Conservation (phyloP, 1,284 basidiomycete genomes). For the Leccinum angustisporum region DNA sequence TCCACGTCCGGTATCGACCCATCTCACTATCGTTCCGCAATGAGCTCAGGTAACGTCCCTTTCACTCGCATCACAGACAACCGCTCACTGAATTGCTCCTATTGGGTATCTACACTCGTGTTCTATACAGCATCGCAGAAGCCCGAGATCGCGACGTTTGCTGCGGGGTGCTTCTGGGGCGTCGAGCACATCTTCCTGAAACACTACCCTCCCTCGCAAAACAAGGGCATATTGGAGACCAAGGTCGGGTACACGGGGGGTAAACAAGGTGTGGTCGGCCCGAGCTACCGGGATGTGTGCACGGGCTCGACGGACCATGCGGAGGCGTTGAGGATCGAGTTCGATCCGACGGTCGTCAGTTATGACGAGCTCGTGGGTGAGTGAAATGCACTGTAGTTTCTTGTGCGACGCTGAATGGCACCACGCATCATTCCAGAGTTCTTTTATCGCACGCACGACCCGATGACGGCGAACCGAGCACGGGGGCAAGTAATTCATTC, state of each 20-base stretch:
- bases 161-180: slow-evolving; percentile 83
- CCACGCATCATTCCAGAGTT: slow-evolving; percentile 56
- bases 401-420: too few relatives aligned
- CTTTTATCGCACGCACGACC: slow-evolving; percentile 94
- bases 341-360: slow-evolving; percentile 74
- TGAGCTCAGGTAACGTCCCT: slow-evolving; percentile 26
- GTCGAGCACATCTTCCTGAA: slow-evolving; percentile 86
- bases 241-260: slow-evolving; percentile 85
- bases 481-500: too few relatives aligned
- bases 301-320: slow-evolving; percentile 85
- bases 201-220: slow-evolving; percentile 66
- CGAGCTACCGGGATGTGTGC: slow-evolving; percentile 79
- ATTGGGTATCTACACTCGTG: background rate
- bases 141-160: slow-evolving; percentile 74
- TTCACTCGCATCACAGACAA: background rate
- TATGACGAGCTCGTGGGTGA: slow-evolving; percentile 83
- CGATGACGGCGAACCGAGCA: slow-evolving; percentile 69
- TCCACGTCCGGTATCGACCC: slow-evolving; percentile 20
- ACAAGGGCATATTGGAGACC: slow-evolving; percentile 70
- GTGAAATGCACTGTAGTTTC: slow-evolving; percentile 18
- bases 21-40: slow-evolving; percentile 31
- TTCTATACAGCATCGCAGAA: slow-evolving; percentile 19
- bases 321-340: slow-evolving; percentile 85
- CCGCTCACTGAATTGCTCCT: background rate
- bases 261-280: slow-evolving; percentile 50